Percentiles rank a stretch among this genome's conserved stretches.
Conservation (phyloP, 2,329 filamentous ascomycete species). For the Colletotrichum trifolii region DNA sequence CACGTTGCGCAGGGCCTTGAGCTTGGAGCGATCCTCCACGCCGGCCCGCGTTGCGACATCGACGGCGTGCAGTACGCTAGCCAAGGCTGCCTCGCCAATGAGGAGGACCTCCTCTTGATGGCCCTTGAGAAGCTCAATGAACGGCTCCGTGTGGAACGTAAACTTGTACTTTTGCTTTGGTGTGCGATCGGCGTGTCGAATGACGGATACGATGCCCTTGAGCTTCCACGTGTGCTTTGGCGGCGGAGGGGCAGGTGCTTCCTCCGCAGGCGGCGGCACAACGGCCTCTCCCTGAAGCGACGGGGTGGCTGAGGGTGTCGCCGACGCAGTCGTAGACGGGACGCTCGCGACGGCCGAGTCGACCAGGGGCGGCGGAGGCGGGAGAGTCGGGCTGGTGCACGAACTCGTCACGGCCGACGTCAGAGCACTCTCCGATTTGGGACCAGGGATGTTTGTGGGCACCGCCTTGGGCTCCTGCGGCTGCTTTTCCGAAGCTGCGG, state of each 20-base stretch:
- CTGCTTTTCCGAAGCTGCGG: conserved; percentile 27
- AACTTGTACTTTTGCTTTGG: conserved; percentile 99
- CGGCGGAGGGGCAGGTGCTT: conserved; percentile 70
- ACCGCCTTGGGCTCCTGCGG: conserved; percentile 33
- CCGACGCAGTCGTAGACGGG: conserved; percentile 52
- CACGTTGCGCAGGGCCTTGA: conserved; percentile 86
- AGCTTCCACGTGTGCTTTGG: conserved; percentile 97
- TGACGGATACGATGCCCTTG: conserved; percentile 96
- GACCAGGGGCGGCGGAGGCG: conserved; percentile 44
- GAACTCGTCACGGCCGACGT: conserved; percentile 50
- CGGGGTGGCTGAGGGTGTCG: conserved; percentile 50
- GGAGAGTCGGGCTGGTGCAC: conserved; percentile 48
- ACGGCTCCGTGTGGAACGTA: conserved; percentile 96
- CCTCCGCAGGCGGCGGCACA: conserved; percentile 45
- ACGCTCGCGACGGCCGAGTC: conserved; percentile 40
- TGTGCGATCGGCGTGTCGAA: conserved; percentile 95
- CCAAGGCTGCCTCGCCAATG: conserved; percentile 88
- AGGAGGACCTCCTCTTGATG: conserved; percentile 96
- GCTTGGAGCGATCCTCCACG: conserved; percentile 86
- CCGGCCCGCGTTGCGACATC: conserved; percentile 81
- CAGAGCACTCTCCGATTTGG: conserved; percentile 45
- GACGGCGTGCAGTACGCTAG: conserved; percentile 90
- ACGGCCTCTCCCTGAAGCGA: conserved; percentile 48
- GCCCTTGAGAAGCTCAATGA: conserved; percentile 92
- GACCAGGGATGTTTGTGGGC: conserved; percentile 42